Percentiles rank a stretch among this genome's conserved stretches.
Evolutionary conservation across 2,329 filamentous ascomycete species (phyloP).

Genomic region (Pyricularia pennisetigena): DNA sequence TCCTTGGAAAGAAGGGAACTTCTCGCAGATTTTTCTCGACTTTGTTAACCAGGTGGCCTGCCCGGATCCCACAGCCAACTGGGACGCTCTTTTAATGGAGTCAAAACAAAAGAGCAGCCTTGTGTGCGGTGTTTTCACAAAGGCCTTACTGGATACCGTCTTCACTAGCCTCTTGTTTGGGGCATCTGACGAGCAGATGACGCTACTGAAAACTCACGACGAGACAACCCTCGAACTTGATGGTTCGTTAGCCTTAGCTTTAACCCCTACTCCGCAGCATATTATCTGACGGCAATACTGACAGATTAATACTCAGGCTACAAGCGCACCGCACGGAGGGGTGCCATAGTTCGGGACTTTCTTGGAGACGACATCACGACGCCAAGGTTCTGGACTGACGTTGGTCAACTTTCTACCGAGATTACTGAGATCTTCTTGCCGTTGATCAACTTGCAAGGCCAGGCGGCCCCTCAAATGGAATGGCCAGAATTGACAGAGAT

Average conservation of each 20-base stretch:
- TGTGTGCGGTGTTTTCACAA: slow-evolving; percentile 24
- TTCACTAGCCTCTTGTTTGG: slow-evolving; percentile 30
- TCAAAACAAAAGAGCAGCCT: slow-evolving; percentile 21
- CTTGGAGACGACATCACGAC: slow-evolving; percentile 17
- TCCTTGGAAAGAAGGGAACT: slow-evolving; percentile 12
- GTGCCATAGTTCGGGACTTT: slow-evolving; percentile 16
- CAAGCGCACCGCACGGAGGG: slow-evolving; percentile 21
- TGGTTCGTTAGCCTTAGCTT: slow-evolving; percentile 16
- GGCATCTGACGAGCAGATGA: slow-evolving; percentile 15
- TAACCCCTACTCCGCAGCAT: neutral
- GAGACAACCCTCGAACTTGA: slow-evolving; percentile 18
- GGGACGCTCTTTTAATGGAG: slow-evolving; percentile 22
- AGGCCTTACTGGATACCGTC: slow-evolving; percentile 26
- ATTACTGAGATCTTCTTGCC: slow-evolving; percentile 25
- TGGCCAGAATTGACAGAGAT: slow-evolving; percentile 13
- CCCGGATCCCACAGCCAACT: slow-evolving; percentile 23
- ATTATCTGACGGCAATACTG: neutral
- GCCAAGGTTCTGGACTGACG: slow-evolving; percentile 23
- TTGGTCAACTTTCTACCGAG: slow-evolving; percentile 24
- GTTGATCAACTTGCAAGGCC: slow-evolving; percentile 19
- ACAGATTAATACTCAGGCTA: slow-evolving; percentile 20
- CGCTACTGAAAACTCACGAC: slow-evolving; percentile 21
- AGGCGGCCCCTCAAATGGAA: slow-evolving; percentile 6
- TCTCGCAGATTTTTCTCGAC: slow-evolving; percentile 21
- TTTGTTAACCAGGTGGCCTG: slow-evolving; percentile 22